A percentile compares a stretch with the other conserved stretches of the same genome.
Evolutionary conservation across 139 green algal species (phyloP).

Genomic region (Micromonas pusilla): DNA sequence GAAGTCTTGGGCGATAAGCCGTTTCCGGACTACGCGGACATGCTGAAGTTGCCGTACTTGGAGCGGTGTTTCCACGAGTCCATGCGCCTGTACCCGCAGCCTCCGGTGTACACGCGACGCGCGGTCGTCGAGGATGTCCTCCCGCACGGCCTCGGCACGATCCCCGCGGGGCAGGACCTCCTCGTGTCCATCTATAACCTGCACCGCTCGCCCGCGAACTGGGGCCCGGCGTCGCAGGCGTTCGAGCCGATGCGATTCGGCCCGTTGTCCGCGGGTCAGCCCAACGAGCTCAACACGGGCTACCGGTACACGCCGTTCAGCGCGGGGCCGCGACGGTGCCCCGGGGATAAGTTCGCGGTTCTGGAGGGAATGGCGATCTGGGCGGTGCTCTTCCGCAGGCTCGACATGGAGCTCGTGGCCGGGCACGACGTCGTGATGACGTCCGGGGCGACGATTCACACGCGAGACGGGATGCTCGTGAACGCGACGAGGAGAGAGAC

Average conservation of each 20-base stretch:
- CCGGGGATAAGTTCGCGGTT: slow-evolving; percentile 95
- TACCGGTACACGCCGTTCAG: slow-evolving; percentile 86
- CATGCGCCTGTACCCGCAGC: slow-evolving; percentile 98
- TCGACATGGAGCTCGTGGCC: slow-evolving; percentile 69
- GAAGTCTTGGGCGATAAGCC: slow-evolving; percentile 57
- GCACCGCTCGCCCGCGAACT: slow-evolving; percentile 67
- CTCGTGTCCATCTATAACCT: slow-evolving; percentile 98
- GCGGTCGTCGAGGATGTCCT: slow-evolving; percentile 62
- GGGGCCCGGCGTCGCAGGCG: slow-evolving; percentile 54
- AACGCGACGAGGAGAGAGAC: neutral
- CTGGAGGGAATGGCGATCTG: slow-evolving; percentile 56
- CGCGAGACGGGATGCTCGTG: slow-evolving; percentile 16
- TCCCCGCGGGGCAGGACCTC: slow-evolving; percentile 82
- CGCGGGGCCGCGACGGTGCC: slow-evolving; percentile 87
- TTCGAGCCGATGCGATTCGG: slow-evolving; percentile 91
- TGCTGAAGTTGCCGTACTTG: slow-evolving; percentile 72
- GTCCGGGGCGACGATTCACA: slow-evolving; percentile 67
- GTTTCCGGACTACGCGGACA: slow-evolving; percentile 58
- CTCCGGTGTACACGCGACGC: slow-evolving; percentile 55
- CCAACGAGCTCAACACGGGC: slow-evolving; percentile 94
- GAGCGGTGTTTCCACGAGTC: slow-evolving; percentile 90
- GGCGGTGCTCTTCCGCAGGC: slow-evolving; percentile 71
- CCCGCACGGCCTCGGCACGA: slow-evolving; percentile 59
- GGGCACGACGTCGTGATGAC: slow-evolving; percentile 86
- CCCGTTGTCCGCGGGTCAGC: slow-evolving; percentile 72